Percentiles rank a stretch among this genome's conserved stretches.
Conservation (phyloP, 2,329 filamentous ascomycete species). For the Ustulina deusta region DNA sequence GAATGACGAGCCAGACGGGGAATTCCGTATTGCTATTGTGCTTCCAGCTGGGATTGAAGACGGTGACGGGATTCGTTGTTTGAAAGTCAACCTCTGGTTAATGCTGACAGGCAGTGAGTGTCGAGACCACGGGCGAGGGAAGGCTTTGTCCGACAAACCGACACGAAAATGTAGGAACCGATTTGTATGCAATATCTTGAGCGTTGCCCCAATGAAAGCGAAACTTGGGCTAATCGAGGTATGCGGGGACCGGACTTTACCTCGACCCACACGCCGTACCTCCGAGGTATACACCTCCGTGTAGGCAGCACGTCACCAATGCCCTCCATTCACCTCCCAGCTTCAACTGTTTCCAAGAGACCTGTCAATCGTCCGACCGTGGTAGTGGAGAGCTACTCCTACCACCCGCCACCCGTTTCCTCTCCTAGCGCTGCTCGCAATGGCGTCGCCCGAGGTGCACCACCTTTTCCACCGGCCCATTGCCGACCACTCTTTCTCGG, state of each 20-base stretch:
- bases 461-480: constrained; percentile 97
- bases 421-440: constrained; percentile 52
- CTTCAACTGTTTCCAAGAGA: neutral
- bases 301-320: constrained; percentile 24
- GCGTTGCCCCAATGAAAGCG: neutral
- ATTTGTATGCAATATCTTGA: constrained; percentile 2
- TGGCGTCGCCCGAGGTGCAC: constrained; percentile 91
- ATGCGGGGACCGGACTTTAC: neutral
- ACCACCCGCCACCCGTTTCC: constrained; percentile 69
- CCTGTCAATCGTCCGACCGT: constrained; percentile 49
- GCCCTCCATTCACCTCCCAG: neutral
- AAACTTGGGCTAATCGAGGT: constrained; percentile 17
- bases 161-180: neutral
- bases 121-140: neutral
- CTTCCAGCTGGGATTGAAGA: neutral
- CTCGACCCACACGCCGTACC: neutral
- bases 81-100: neutral
- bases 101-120: too few relatives aligned
- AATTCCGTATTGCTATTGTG: neutral
- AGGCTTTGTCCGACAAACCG: neutral
- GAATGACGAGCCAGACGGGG: neutral
- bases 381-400: constrained; percentile 99
- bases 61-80: neutral
- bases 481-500: constrained; percentile 97
- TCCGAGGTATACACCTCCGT: neutral